Base-by-base conservation (phyloP, 768 basidiomycete genomes). In the Russula foetens region DNA sequence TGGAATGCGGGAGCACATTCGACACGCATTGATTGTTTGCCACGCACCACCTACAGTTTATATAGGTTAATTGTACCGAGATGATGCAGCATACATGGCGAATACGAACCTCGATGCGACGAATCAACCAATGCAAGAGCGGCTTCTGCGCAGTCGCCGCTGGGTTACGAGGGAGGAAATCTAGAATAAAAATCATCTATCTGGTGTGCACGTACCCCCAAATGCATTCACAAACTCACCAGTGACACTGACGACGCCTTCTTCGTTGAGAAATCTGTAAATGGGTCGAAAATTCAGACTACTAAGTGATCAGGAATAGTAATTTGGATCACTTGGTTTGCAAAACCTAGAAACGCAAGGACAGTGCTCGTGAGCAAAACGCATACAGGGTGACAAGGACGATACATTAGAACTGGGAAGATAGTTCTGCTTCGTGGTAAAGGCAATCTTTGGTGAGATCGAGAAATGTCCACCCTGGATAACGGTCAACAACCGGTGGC, bases 1-100 rank as follows among this genome's bases (percentile, higher is more conserved):
- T 97, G 87, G 83, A 99, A 99, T 0, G 94, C 96, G 0, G 96
- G 96, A 0, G 92, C 92, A 67, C 92, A 94, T 75, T 98, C 91
- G 72, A 98, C 80, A 59, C 83, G 79, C 55, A 96, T 77, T 0
- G 90, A 85, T 33, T 97, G 76, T 7, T 70, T 79, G 0, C 96
- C 96, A 19, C 96, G 88, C 65, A 98, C 83, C 60, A 91, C 88
- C 77, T 88, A 71, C 6, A 64, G 14, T 15, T n/a, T 14, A 44
- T 31, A 54, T 43, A 38, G 53, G 11, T 45, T n/a, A 39, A 28
- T 23, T 47, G 9, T 23, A 19, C 7, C 21, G 17, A 17, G 9
- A 54, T n/a, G 38, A 44, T 35, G 11, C 35, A 48, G 29, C 48
- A n/a, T 9, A 26, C 45, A 12, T 24, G 14, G 28, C 39, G 19